Evolutionary conservation across 139 green algal species (phyloP), one percentile per base, ranked within the genome.

Genomic region (Tetraselmis chui): DNA sequence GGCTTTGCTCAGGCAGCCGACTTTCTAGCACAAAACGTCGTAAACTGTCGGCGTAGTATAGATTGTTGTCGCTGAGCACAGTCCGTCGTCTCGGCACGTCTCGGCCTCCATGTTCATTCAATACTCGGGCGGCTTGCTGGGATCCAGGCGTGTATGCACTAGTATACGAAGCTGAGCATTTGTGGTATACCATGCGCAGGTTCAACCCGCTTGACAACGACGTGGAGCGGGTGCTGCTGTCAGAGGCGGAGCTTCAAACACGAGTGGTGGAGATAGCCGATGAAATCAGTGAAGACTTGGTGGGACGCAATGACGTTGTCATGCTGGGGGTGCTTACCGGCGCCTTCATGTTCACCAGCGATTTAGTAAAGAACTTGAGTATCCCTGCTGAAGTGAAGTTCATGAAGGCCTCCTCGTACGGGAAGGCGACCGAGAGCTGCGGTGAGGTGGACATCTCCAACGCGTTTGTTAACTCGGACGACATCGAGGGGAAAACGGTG

Each of bases 281-380:
- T 31, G 31, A 89, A 59, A 83, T 92, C 2, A 84, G 86, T 2
- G 75, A 75, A 0, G 86, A 92, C 58, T 91, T 77, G 25, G 26
- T 90, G 76, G 77, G 67, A 1, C 81, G 87, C 58, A 87, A 89
- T 76, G 28, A 32, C 0, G 83, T 90, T 2, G 75, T 91, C 1
- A 75, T 93, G 1, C 59, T 93, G 18, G 84, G 80, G 31, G 82
- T 84, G 1, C 82, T 94, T 1, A 91, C 87, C 18, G 91, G 91
- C 22, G 89, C 91, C 25, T 87, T 89, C 75, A 79, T 93, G 1
- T 94, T 94, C 81, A 88, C 89, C 76, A 77, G 81, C 79, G 86
- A 83, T 86, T 29, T 75, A 45, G 0, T 76, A 0, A 26, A 30
- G 2, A 2, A 58, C 2, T 26, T 31, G 11, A 27, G 58, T 23